Percentiles rank a stretch among this genome's conserved stretches.
Evolutionary conservation across 768 basidiomycete species (phyloP).

Genomic region (Russula compacta): DNA sequence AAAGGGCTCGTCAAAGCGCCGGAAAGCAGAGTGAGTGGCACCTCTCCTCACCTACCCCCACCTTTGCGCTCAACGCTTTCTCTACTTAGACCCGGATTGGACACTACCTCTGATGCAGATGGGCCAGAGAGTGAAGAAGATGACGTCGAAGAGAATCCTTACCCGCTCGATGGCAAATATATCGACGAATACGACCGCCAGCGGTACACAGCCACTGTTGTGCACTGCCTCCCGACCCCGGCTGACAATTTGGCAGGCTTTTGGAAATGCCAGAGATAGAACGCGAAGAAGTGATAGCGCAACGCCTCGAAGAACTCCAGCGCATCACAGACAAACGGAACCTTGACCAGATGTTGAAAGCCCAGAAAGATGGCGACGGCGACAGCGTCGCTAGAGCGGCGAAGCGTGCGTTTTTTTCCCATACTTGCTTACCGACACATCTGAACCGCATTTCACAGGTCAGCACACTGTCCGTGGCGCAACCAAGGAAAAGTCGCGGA

Average conservation of each 20-base stretch:
- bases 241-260: slow-evolving; percentile 40
- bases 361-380: slow-evolving; percentile 44
- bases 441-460: slow-evolving; percentile 33
- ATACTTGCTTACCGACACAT: neutral
- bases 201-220: slow-evolving; percentile 38
- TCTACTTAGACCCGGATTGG: neutral
- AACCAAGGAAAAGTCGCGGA: slow-evolving; percentile 71
- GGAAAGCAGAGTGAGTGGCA: slow-evolving; percentile 59
- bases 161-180: slow-evolving; percentile 89
- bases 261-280: slow-evolving; percentile 78
- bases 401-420: slow-evolving; percentile 51
- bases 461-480: slow-evolving; percentile 65
- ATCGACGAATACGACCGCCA: slow-evolving; percentile 76
- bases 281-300: slow-evolving; percentile 77
- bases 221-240: slow-evolving; percentile 19
- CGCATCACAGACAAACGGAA: slow-evolving; percentile 60
- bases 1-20: slow-evolving; percentile 47
- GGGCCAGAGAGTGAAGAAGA: slow-evolving; percentile 55
- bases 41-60: neutral
- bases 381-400: slow-evolving; percentile 64
- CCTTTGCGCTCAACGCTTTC: neutral
- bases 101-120: slow-evolving; percentile 42
- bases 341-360: slow-evolving; percentile 64
- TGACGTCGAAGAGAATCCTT: slow-evolving; percentile 51
- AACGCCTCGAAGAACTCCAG: slow-evolving; percentile 74